phyloP scores from a whole-genome alignment of 2,329 filamentous ascomycete genomes.

The Neonectria faginata region DNA sequence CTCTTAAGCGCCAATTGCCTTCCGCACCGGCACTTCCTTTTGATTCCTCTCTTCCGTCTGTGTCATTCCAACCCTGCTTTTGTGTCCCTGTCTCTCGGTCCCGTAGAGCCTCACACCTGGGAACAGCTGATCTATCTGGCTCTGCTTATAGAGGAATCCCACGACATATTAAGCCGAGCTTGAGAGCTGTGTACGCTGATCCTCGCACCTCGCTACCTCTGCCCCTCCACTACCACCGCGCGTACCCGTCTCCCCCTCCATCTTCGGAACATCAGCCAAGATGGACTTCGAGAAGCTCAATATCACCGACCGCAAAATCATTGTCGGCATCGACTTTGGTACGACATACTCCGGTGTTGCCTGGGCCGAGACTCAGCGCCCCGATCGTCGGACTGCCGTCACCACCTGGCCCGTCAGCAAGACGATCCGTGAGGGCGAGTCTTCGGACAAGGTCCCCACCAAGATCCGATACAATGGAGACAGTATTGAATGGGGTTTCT shows the following conservation, averaged over 20 bases:
- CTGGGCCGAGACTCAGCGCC: slow-evolving; percentile 57
- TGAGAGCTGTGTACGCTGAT: background rate
- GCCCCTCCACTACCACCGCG: background rate
- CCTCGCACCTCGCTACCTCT: background rate
- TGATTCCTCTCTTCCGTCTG: slow-evolving; percentile 1
- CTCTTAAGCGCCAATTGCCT: slow-evolving; percentile 24
- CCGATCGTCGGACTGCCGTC: slow-evolving; percentile 52
- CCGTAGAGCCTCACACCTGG: background rate
- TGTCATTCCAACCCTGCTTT: background rate
- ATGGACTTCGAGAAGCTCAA: slow-evolving; percentile 54
- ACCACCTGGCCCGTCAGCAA: slow-evolving; percentile 57
- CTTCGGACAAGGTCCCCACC: slow-evolving; percentile 60
- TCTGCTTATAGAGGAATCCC: background rate
- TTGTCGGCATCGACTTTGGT: slow-evolving; percentile 65
- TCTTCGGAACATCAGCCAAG: background rate
- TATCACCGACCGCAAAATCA: slow-evolving; percentile 55
- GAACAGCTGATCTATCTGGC: background rate
- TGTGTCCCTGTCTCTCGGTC: background rate
- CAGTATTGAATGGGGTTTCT: slow-evolving; percentile 59
- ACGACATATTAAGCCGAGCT: background rate
- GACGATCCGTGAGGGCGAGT: slow-evolving; percentile 50
- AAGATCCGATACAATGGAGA: slow-evolving; percentile 54
- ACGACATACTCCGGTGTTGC: slow-evolving; percentile 65
- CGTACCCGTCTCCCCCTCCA: background rate
- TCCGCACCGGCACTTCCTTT: slow-evolving; percentile 5